Conservation (phyloP, 169 alveolate genomes). For the Plasmodium billcollinsi region DNA sequence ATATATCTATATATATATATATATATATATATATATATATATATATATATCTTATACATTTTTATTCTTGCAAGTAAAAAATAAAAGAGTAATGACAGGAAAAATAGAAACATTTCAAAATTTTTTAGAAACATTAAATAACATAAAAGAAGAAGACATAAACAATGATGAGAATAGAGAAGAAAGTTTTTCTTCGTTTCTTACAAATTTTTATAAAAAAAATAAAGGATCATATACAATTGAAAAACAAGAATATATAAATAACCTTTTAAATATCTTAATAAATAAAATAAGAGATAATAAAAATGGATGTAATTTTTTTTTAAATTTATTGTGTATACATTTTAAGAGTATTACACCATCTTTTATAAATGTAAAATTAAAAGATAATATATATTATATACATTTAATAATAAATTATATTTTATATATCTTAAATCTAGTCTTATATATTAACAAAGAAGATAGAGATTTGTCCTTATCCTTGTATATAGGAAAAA, state of each 20-base stretch:
- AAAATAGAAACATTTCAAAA: too few species aligned
- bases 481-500: too few species aligned
- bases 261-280: constrained; percentile 23
- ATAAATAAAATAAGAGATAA: constrained; percentile 39
- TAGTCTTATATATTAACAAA: constrained; percentile 20
- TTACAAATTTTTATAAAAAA: constrained; percentile 26
- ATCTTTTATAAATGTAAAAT: constrained; percentile 19
- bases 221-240: not conserved
- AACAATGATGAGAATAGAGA: not conserved
- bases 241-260: constrained; percentile 20
- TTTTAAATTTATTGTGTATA: not conserved
- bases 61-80: too few species aligned
- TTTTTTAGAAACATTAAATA: too few species aligned
- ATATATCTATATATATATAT: too few species aligned
- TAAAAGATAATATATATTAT: constrained; percentile 24
- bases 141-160: too few species aligned
- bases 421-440: constrained; percentile 17
- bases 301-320: constrained; percentile 4
- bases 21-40: too few species aligned
- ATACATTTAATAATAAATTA: constrained; percentile 10
- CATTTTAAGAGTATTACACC: constrained; percentile 31
- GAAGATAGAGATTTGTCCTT: not conserved
- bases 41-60: too few species aligned
- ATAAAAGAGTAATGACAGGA: too few species aligned
- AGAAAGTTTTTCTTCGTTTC: constrained; percentile 21